Evolutionary conservation across 225 moss, liverwort and hornwort species (phyloP), one percentile per base, ranked within the genome.

Genomic region (Bryum argenteum): DNA sequence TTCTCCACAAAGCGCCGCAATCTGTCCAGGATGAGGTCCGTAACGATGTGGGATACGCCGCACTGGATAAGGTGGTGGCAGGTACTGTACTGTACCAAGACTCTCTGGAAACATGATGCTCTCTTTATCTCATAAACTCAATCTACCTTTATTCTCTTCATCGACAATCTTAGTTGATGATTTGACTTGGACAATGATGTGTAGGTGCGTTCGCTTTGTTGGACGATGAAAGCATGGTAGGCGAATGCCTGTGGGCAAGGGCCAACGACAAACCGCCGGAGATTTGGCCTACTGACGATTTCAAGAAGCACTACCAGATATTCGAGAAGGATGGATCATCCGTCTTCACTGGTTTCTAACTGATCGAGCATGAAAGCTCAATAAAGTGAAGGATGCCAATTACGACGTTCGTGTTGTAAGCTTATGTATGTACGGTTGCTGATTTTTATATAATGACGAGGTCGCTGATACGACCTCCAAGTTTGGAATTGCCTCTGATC

Each of bases 201-300:
- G 47, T 67, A 71, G 75, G 54, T 63, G 75, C 82, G n/a, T 71
- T 78, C 9, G 19, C 62, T 8, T 18, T 78, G 16, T 62, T 78
- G 6, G 82, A 82, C 2, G 67, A 82, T 10, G 71, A 82, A 54
- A 66, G 51, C 57, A 75, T 24, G 66, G 66, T 28, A 42, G 78
- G 78, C 14, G 71, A 74, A 63, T 82, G 82, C 61, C 39, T 78
- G 0, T 71, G 74, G 78, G 51, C 78, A 1, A 71, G 63, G 10
- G 63, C 33, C 23, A 67, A 82, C 63, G 62, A 82, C 63, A 71
- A 51, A 23, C 58, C 78, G 1, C 12, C 18, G 0, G 71, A 75
- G 23, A 21, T 19, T 37, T 82, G 75, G 75, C 82, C 78, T 23
- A 67, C 71, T n/a, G 75, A 67, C 10, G 67, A 71, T 51, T 28